Conservation (phyloP, 2,329 filamentous ascomycete species). For the Mycocentrospora acerina region DNA sequence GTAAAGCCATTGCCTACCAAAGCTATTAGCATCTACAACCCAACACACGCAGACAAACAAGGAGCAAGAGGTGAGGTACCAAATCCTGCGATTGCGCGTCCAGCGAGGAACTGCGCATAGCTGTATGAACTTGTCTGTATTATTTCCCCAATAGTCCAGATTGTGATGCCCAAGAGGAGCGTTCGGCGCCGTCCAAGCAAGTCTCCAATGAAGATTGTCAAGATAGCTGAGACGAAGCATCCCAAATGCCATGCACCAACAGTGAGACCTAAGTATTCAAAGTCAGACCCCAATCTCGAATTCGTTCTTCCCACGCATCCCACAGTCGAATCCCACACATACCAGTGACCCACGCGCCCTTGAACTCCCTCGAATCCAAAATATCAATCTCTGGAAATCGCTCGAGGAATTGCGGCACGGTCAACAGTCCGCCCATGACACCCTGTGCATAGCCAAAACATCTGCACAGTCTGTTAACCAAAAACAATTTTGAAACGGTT, state of each 20-base stretch:
- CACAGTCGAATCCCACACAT: no score
- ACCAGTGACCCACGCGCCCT: constrained; percentile 31
- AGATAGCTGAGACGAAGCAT: constrained; percentile 59
- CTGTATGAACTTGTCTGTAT: constrained; percentile 51
- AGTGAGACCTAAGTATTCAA: constrained; percentile 35
- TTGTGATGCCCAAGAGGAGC: constrained; percentile 51
- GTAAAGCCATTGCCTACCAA: constrained; percentile 53
- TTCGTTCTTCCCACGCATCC: no score
- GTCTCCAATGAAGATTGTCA: constrained; percentile 54
- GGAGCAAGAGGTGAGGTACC: constrained; percentile 39
- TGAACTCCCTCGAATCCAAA: constrained; percentile 17
- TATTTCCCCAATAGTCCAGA: constrained; percentile 54
- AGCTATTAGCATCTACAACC: constrained; percentile 18
- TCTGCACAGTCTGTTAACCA: constrained; percentile 23
- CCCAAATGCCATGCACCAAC: constrained; percentile 48
- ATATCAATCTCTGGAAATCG: constrained; percentile 31
- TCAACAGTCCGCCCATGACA: constrained; percentile 69
- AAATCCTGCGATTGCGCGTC: constrained; percentile 51
- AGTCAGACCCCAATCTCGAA: no score
- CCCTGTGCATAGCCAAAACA: constrained; percentile 65
- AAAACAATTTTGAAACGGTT: not conserved
- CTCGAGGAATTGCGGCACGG: constrained; percentile 61
- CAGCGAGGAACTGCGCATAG: constrained; percentile 54
- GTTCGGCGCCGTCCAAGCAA: constrained; percentile 52
- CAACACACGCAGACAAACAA: constrained; percentile 43